Percentiles rank a stretch among this genome's conserved stretches.
phyloP scores from a whole-genome alignment of 441 rosid genomes.

The Viola pubescens region DNA sequence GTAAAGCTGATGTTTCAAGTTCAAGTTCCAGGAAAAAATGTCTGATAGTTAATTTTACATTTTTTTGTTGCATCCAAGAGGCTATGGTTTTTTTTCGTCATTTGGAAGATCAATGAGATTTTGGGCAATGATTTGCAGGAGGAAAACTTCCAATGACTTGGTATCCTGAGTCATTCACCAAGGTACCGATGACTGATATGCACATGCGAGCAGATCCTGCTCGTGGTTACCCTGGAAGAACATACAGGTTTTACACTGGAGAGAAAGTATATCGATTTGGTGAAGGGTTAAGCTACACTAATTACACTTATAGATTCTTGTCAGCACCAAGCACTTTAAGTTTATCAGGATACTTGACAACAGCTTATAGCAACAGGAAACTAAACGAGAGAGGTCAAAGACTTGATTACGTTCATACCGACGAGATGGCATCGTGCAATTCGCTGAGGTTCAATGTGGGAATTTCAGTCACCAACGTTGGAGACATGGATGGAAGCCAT shows the following conservation, averaged over 20 bases:
- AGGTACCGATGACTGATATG: conserved; percentile 80
- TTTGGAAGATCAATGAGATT: conserved; percentile 2
- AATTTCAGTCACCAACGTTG: conserved; percentile 46
- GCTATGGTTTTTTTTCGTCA: not conserved
- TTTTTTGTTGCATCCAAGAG: not conserved
- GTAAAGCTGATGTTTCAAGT: not conserved
- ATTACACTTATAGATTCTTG: conserved; percentile 44
- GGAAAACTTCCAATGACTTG: conserved; percentile 91
- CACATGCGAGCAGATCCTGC: conserved; percentile 57
- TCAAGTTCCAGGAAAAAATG: not conserved
- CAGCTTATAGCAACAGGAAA: conserved; percentile 28
- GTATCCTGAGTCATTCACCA: conserved; percentile 70
- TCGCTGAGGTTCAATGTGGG: conserved; percentile 40
- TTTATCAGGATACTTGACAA: conserved; percentile 26
- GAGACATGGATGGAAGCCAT: conserved; percentile 66
- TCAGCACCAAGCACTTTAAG: conserved; percentile 52
- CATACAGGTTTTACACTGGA: conserved; percentile 77
- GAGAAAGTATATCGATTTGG: conserved; percentile 58
- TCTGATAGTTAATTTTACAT: not conserved
- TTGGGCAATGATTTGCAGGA: conserved; percentile 27
- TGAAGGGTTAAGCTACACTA: conserved; percentile 69
- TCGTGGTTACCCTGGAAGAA: conserved; percentile 69
- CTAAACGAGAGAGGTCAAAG: conserved; percentile 25
- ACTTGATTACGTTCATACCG: conserved; percentile 23
- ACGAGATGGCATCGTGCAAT: conserved; percentile 40